Percentiles rank a stretch among this genome's conserved stretches.
These are phyloP conservation scores for Penicillium bovifimosum DNA, from an alignment of 495 filamentous ascomycete genomes.

Conservation along the genomic window DNA sequence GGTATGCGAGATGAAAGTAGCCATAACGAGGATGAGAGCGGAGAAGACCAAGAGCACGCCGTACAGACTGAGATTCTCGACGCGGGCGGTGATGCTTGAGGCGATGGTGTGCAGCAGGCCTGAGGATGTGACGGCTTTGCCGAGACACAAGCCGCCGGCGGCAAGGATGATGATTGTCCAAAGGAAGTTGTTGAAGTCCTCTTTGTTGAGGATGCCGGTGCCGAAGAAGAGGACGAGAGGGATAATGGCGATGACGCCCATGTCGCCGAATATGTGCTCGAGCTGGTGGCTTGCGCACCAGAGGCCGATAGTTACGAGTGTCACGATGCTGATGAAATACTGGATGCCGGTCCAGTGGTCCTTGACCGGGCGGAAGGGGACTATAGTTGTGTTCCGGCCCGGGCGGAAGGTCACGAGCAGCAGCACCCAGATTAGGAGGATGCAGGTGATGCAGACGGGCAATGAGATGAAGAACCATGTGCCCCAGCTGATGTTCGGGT, in stretches of 20 bases:
- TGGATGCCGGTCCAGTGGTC: conserved; percentile 86
- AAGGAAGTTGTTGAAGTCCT: conserved; percentile 99
- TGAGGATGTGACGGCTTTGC: conserved; percentile 89
- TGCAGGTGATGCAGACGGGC: conserved; percentile 85
- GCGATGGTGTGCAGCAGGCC: conserved; percentile 91
- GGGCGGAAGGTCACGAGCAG: conserved; percentile 81
- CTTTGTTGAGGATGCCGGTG: conserved; percentile 94
- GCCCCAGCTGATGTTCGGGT: conserved; percentile 81
- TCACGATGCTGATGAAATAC: conserved; percentile 85
- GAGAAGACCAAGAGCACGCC: conserved; percentile 83
- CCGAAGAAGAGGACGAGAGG: conserved; percentile 96
- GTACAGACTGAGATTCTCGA: conserved; percentile 79
- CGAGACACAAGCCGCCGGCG: conserved; percentile 85
- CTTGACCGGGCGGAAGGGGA: conserved; percentile 81
- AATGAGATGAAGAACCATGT: conserved; percentile 95
- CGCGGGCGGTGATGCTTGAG: conserved; percentile 59
- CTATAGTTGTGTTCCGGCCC: conserved; percentile 77
- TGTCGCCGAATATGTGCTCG: conserved; percentile 84
- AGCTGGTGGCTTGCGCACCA: conserved; percentile 93
- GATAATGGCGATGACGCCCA: conserved; percentile 97
- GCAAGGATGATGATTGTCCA: conserved; percentile 99
- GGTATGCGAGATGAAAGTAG: conserved; percentile 97
- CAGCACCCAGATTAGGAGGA: conserved; percentile 83
- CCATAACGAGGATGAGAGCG: conserved; percentile 80
- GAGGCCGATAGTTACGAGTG: conserved; percentile 77